Base-by-base conservation (phyloP, 83 land plant genomes). In the Picea abies region DNA sequence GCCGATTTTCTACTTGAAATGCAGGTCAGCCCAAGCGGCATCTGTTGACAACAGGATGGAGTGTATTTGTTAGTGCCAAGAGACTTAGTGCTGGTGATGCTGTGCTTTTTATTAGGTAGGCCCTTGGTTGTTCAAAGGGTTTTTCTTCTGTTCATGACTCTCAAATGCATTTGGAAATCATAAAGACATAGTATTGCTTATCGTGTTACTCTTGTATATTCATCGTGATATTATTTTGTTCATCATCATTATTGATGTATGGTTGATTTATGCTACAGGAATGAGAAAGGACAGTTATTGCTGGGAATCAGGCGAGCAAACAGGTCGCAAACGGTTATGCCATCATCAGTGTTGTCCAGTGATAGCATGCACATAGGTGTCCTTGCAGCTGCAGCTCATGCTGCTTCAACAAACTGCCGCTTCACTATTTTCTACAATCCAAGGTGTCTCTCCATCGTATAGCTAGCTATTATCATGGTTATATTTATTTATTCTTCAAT, bases 371-470 rank as follows among this genome's bases (percentile, higher is more conserved):
- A 91, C 85, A 90, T 95, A 69, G 98, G 98, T 16, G 94, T 95
- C 63, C 95, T 95, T 83, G 98, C 98, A 76, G 98, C 98, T 44
- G 96, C 98, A 14, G 93, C 93, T 37, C 95, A 94, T 92, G 96
- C 98, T 63, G 92, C 94, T 75, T 85, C 96, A 20, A 95, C 95
- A 35, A 93, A 88, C 73, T 90, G 96, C 84, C 91, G 92, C 14
- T 94, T 95, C 73, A 94, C 90, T 15, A 91, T 95, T 37, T 95
- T 94, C 80, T 95, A 94, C 67, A 95, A 95, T 85, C 98, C 98
- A 71, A 94, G 98, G 98, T 92, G 77, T 52, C 19, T 8, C 10
- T 39, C 35, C 26, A 12, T 52, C 20, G 35, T 10, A 60, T 26
- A 22, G n/a, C 39, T 60, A 62, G n/a, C 39, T 60, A 62, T 23